Evolutionary conservation across 2,329 filamentous ascomycete species (phyloP).

Genomic region (Pleochaeta shiraiana): DNA sequence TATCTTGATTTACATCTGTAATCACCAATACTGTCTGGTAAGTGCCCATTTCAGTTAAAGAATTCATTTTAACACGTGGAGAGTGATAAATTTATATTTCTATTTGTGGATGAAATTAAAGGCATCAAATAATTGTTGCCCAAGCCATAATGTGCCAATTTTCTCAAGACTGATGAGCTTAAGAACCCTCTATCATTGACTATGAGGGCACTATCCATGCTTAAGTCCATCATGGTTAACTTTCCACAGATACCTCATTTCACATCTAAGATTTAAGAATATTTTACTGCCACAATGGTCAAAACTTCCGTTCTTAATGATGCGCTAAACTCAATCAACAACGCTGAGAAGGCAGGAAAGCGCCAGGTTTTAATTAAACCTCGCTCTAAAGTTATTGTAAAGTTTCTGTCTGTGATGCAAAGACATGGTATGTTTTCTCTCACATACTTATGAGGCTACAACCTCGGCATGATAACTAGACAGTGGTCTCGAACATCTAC

Average conservation of each 20-base stretch:
- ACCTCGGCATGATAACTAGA: constrained; percentile 99
- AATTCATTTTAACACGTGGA: too few species aligned
- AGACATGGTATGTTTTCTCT: constrained; percentile 66
- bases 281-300: constrained; percentile 80
- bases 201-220: constrained; percentile 48
- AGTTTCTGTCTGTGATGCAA: constrained; percentile 99
- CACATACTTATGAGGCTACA: neutral
- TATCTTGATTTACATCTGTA: too few species aligned
- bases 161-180: too few species aligned
- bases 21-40: too few species aligned
- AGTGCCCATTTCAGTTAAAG: too few species aligned
- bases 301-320: constrained; percentile 99
- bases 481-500: constrained; percentile 70
- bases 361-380: constrained; percentile 97
- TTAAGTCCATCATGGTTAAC: constrained; percentile 42
- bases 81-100: too few species aligned
- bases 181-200: too few species aligned
- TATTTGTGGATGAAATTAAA: too few species aligned
- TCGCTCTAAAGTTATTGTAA: constrained; percentile 98
- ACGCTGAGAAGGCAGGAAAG: constrained; percentile 99
- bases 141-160: too few species aligned
- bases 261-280: constrained; percentile 53
- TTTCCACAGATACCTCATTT: constrained; percentile 43
- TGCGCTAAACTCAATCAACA: constrained; percentile 99
- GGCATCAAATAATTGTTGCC: too few species aligned